Percentiles rank a stretch among this genome's conserved stretches.
phyloP scores from a whole-genome alignment of 2,329 filamentous ascomycete genomes.

The Xylaria sp. region DNA sequence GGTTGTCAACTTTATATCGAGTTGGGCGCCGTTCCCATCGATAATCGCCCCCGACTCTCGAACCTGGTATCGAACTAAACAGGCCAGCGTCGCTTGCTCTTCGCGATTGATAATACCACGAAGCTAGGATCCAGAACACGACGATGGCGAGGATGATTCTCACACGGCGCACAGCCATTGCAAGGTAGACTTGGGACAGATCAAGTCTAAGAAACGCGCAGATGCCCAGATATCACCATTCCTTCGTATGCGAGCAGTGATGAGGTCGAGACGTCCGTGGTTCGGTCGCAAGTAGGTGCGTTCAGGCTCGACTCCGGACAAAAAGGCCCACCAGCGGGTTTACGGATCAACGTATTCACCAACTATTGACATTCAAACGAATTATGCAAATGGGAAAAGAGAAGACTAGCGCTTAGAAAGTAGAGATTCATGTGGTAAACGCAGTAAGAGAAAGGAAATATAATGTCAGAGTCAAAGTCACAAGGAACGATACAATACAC shows the following conservation, averaged over 20 bases:
- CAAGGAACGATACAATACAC: neutral
- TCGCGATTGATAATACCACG: slow-evolving; percentile 49
- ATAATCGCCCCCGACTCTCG: slow-evolving; percentile 27
- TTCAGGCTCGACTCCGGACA: slow-evolving; percentile 13
- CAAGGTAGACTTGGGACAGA: slow-evolving; percentile 20
- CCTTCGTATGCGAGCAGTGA: slow-evolving; percentile 18
- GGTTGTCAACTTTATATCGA: slow-evolving; percentile 50
- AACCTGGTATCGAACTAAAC: slow-evolving; percentile 34
- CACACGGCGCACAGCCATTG: slow-evolving; percentile 49
- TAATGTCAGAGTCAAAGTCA: neutral
- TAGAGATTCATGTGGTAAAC: neutral
- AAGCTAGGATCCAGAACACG: slow-evolving; percentile 46
- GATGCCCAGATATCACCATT: slow-evolving; percentile 25
- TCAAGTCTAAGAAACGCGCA: slow-evolving; percentile 17
- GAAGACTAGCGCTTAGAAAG: neutral
- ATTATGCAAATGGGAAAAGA: neutral
- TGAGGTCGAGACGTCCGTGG: slow-evolving; percentile 17
- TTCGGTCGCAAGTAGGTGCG: slow-evolving; percentile 13
- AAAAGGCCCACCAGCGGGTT: neutral
- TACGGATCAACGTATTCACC: neutral
- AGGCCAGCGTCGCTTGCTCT: slow-evolving; percentile 32
- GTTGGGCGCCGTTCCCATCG: slow-evolving; percentile 52
- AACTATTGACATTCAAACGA: neutral
- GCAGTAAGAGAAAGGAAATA: neutral
- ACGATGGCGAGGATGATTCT: slow-evolving; percentile 47